These are phyloP conservation scores for Eucalyptus curtisii DNA, from an alignment of 345 rosid species.

Conservation along the genomic window DNA sequence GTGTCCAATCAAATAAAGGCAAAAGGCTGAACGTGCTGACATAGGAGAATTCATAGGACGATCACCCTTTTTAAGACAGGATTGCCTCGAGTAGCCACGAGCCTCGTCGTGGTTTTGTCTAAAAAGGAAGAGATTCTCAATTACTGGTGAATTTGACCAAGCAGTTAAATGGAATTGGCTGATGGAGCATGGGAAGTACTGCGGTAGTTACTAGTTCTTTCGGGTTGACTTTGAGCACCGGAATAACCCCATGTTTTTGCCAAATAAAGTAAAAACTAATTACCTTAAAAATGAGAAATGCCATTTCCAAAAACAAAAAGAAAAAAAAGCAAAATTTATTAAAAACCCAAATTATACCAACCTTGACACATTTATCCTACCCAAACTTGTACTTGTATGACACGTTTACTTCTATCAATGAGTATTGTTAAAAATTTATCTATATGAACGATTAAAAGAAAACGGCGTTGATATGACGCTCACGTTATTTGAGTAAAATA, in stretches of 20 bases:
- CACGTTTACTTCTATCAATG: neutral
- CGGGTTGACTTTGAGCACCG: neutral
- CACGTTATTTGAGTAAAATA: no score
- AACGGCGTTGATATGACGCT: neutral
- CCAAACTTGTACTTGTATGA: no score
- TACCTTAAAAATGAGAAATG: neutral
- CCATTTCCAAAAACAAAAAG: neutral
- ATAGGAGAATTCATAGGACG: neutral
- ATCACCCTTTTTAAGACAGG: neutral
- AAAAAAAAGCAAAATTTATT: no score
- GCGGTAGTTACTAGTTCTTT: neutral
- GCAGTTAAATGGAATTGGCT: neutral
- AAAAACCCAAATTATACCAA: no score
- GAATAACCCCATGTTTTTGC: neutral
- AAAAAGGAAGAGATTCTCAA: neutral
- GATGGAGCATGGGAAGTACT: neutral
- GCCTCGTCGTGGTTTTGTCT: neutral
- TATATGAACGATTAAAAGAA: neutral
- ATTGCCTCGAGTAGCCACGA: neutral
- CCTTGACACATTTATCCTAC: accelerated
- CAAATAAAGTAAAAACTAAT: neutral
- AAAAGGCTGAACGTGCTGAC: neutral
- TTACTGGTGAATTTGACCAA: neutral
- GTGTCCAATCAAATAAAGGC: neutral
- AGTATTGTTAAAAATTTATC: no score